phyloP scores from a whole-genome alignment of 2,329 filamentous ascomycete species.

The Septoria petroselini region DNA sequence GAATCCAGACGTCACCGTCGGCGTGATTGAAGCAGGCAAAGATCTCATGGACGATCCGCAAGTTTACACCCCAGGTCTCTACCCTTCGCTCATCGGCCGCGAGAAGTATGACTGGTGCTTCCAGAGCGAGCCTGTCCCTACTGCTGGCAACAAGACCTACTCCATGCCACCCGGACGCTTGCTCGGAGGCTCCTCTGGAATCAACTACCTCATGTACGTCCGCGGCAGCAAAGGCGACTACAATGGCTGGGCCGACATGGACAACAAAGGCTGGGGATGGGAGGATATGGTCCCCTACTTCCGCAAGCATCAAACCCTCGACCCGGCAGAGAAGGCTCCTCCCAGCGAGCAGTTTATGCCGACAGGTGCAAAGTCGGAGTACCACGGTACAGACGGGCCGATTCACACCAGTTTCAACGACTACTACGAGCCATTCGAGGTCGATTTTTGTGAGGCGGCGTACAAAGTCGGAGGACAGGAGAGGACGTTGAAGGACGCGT shows the following conservation, averaged over 20 bases:
- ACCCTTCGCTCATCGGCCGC: constrained; percentile 35
- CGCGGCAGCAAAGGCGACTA: constrained; percentile 37
- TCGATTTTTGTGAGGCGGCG: constrained; percentile 39
- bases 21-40: constrained; percentile 37
- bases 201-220: constrained; percentile 42
- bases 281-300: constrained; percentile 33
- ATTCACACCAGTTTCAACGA: constrained; percentile 40
- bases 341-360: constrained; percentile 24
- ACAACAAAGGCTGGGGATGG: constrained; percentile 34
- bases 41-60: constrained; percentile 31
- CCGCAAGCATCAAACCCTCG: constrained; percentile 30
- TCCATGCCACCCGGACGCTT: constrained; percentile 39
- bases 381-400: constrained; percentile 38
- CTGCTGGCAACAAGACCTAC: constrained; percentile 31
- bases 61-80: constrained; percentile 36
- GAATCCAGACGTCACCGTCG: constrained; percentile 33
- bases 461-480: constrained; percentile 35
- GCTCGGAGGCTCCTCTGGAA: constrained; percentile 40
- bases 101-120: constrained; percentile 39
- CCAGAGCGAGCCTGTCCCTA: constrained; percentile 26
- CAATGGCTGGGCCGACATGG: constrained; percentile 38
- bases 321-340: constrained; percentile 20
- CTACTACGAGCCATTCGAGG: constrained; percentile 39
- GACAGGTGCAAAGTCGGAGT: constrained; percentile 30
- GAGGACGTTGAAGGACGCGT: constrained; percentile 35